phyloP scores from a whole-genome alignment of 352 stramenopile genomes.

The Phytopythium boreale region DNA sequence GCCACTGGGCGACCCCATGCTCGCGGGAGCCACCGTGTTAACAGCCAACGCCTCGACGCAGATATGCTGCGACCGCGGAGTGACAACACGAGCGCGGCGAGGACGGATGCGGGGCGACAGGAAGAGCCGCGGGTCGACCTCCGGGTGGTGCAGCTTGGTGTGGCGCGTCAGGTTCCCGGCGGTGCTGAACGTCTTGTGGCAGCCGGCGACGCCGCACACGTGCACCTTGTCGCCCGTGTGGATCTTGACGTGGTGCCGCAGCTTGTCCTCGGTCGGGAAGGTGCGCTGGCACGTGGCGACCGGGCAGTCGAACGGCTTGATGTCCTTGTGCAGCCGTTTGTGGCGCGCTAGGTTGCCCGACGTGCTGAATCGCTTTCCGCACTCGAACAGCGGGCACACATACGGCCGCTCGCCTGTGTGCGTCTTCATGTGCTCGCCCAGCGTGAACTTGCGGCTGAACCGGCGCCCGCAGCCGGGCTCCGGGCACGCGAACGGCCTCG shows the following conservation, averaged over 20 bases:
- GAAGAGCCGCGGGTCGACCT: constrained; percentile 19
- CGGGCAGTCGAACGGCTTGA: constrained; percentile 45
- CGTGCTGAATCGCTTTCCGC: constrained; percentile 52
- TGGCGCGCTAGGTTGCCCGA: constrained; percentile 54
- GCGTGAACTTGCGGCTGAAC: constrained; percentile 57
- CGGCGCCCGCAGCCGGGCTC: constrained; percentile 34
- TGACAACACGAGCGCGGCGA: constrained; percentile 1
- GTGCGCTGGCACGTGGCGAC: constrained; percentile 38
- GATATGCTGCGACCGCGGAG: not conserved
- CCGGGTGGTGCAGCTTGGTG: constrained; percentile 43
- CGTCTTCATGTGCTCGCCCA: constrained; percentile 55
- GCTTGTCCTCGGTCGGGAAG: constrained; percentile 40
- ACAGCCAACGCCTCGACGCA: not conserved
- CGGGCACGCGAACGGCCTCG: constrained; percentile 40
- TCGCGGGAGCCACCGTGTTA: too few species aligned
- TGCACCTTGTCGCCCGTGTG: constrained; percentile 43
- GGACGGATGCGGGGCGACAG: constrained; percentile 16
- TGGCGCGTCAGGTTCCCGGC: constrained; percentile 56
- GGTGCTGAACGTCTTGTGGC: constrained; percentile 55
- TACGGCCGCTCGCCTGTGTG: constrained; percentile 58
- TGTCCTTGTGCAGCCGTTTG: constrained; percentile 45
- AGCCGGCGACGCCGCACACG: constrained; percentile 32
- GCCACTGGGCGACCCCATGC: constrained; percentile 3
- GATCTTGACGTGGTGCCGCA: constrained; percentile 51
- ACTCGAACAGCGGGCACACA: constrained; percentile 36